phyloP scores from a whole-genome alignment of 176 grass and related monocot genomes.

The Melocanna baccifera region DNA sequence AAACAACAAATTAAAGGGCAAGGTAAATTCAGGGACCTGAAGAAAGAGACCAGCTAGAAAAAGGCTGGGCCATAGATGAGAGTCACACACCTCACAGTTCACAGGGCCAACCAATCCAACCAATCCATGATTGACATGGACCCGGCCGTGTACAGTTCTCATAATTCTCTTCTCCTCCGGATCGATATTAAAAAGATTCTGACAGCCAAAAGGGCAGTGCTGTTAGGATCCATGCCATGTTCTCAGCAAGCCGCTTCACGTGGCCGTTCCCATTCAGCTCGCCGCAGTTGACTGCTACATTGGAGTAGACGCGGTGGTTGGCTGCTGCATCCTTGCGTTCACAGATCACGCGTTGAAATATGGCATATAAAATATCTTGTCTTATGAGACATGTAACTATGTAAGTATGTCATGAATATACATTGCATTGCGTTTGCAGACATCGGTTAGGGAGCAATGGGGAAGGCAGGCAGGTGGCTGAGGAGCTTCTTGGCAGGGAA shows the following conservation, averaged over 20 bases:
- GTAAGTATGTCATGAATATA: neutral
- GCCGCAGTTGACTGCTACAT: slow-evolving; percentile 5
- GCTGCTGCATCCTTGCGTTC: neutral
- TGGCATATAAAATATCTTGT: neutral
- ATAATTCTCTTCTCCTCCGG: neutral
- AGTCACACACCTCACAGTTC: neutral
- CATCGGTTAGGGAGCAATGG: slow-evolving; percentile 43
- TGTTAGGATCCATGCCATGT: slow-evolving; percentile 25
- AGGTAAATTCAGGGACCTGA: neutral
- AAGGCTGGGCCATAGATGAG: neutral
- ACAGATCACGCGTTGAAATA: neutral
- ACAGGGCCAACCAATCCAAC: neutral
- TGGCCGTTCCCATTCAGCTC: slow-evolving; percentile 13
- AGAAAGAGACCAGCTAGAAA: neutral
- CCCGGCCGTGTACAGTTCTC: neutral
- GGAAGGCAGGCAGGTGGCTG: slow-evolving; percentile 75
- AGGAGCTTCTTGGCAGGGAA: slow-evolving; percentile 58
- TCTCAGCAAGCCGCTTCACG: slow-evolving; percentile 33
- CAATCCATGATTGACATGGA: slow-evolving; percentile 38
- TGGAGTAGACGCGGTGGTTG: slow-evolving; percentile 4
- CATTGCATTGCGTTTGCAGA: neutral
- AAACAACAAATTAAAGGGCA: neutral
- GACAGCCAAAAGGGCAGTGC: slow-evolving; percentile 7
- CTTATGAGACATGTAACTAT: neutral
- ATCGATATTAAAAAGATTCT: slow-evolving; percentile 28